Percentiles rank a stretch among this genome's conserved stretches.
phyloP scores from a whole-genome alignment of 768 basidiomycete species.

The Guyanaporus albipodus region DNA sequence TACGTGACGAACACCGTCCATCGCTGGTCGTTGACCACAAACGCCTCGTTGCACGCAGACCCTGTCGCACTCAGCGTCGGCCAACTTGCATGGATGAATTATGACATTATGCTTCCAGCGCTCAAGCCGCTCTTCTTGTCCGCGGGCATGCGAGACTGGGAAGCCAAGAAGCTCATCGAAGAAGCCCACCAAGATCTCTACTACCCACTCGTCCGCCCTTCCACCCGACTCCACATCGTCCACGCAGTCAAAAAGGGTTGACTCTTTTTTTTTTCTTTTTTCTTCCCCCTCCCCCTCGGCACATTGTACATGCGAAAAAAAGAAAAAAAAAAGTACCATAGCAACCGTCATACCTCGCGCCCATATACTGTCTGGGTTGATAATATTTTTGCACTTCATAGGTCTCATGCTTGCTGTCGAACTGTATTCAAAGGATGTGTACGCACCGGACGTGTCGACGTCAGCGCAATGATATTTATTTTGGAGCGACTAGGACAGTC shows the following conservation, averaged over 20 bases:
- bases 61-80: constrained; percentile 57
- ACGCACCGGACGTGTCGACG: constrained; percentile 6
- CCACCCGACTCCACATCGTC: constrained; percentile 54
- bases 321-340: constrained; percentile 29
- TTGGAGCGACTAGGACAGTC: constrained; percentile 2
- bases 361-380: constrained; percentile 51
- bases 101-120: constrained; percentile 61
- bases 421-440: constrained; percentile 4
- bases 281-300: no score
- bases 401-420: constrained; percentile 6
- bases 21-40: constrained; percentile 9
- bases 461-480: constrained; percentile 14
- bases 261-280: background rate
- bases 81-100: constrained; percentile 71
- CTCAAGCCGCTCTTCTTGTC: constrained; percentile 57
- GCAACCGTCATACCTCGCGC: constrained; percentile 7
- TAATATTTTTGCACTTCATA: constrained; percentile 83
- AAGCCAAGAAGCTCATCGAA: constrained; percentile 53
- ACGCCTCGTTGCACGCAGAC: constrained; percentile 37
- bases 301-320: constrained; percentile 17
- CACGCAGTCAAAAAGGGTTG: constrained; percentile 42
- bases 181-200: constrained; percentile 67
- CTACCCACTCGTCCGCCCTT: constrained; percentile 48
- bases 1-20: constrained; percentile 23
- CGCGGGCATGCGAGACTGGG: constrained; percentile 48